These are phyloP conservation scores for Podospora didyma DNA, from an alignment of 495 filamentous ascomycete species.

Conservation along the genomic window DNA sequence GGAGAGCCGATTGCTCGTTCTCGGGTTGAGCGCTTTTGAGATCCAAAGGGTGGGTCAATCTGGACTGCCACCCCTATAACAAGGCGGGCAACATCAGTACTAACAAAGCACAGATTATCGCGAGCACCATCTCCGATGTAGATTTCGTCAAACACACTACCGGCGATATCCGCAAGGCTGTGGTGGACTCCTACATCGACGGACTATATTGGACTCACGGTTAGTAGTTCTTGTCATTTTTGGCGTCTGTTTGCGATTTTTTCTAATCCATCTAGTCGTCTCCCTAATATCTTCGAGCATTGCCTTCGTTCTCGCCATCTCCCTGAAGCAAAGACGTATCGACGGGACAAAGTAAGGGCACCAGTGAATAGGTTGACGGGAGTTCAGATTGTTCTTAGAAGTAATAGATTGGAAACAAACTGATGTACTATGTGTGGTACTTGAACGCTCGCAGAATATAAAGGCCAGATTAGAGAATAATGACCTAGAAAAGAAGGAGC, in stretches of 20 bases:
- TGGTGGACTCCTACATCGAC: slow-evolving; percentile 33
- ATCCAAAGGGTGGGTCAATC: slow-evolving; percentile 19
- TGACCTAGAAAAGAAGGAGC: too few relatives aligned
- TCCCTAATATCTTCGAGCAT: slow-evolving; percentile 19
- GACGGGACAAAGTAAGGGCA: slow-evolving; percentile 19
- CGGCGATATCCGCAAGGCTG: slow-evolving; percentile 25
- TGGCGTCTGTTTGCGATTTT: not conserved
- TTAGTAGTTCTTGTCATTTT: slow-evolving; percentile 7
- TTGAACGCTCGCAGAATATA: too few relatives aligned
- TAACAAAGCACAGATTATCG: slow-evolving; percentile 29
- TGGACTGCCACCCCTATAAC: not conserved
- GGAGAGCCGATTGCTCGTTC: slow-evolving; percentile 12
- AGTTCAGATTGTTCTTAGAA: too few relatives aligned
- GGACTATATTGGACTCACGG: slow-evolving; percentile 38
- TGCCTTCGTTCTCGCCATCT: slow-evolving; percentile 20
- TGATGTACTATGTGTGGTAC: too few relatives aligned
- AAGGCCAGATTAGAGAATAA: too few relatives aligned
- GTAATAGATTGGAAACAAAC: too few relatives aligned
- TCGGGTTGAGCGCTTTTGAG: slow-evolving; percentile 21
- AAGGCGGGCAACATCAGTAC: not conserved
- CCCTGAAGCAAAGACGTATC: slow-evolving; percentile 19
- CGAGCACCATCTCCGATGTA: slow-evolving; percentile 39
- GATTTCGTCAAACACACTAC: slow-evolving; percentile 47
- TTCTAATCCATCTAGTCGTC: slow-evolving; percentile 6
- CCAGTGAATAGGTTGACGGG: not conserved